These are phyloP conservation scores for Entophlyctis helioformis DNA, from an alignment of 192 early-diverging fungal genomes.

Conservation along the genomic window DNA sequence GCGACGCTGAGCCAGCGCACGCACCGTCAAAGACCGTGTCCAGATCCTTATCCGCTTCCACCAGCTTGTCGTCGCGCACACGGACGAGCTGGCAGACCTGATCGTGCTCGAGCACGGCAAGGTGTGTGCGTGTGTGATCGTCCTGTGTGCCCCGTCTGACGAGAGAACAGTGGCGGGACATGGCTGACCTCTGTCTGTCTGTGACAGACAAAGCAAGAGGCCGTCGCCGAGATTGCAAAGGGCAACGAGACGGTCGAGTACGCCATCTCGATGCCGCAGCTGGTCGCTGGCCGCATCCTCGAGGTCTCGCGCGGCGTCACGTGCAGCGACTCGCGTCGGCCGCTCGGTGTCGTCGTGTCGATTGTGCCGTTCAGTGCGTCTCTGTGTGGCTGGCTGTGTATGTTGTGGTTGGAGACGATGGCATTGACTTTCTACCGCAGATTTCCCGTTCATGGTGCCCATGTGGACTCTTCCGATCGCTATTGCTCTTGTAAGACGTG, in stretches of 20 bases:
- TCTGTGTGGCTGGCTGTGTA: too few species aligned
- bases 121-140: constrained; percentile 1
- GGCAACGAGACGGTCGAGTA: constrained; percentile 74
- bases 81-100: constrained; percentile 55
- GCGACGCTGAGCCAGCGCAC: constrained; percentile 4
- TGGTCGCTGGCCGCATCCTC: constrained; percentile 44
- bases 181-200: too few species aligned
- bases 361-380: constrained; percentile 60
- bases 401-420: too few species aligned
- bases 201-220: too few species aligned
- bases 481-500: constrained; percentile 32
- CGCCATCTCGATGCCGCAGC: constrained; percentile 53
- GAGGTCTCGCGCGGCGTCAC: constrained; percentile 56
- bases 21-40: constrained; percentile 62
- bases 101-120: constrained; percentile 74
- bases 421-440: too few species aligned
- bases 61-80: constrained; percentile 35
- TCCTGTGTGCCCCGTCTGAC: not conserved
- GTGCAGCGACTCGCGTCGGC: constrained; percentile 50
- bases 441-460: constrained; percentile 55
- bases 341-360: constrained; percentile 63
- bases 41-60: constrained; percentile 50
- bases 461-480: constrained; percentile 73
- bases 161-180: too few species aligned
- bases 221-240: constrained; percentile 58